phyloP scores from a whole-genome alignment of 116 monocot species.

The Posidonia oceanica region DNA sequence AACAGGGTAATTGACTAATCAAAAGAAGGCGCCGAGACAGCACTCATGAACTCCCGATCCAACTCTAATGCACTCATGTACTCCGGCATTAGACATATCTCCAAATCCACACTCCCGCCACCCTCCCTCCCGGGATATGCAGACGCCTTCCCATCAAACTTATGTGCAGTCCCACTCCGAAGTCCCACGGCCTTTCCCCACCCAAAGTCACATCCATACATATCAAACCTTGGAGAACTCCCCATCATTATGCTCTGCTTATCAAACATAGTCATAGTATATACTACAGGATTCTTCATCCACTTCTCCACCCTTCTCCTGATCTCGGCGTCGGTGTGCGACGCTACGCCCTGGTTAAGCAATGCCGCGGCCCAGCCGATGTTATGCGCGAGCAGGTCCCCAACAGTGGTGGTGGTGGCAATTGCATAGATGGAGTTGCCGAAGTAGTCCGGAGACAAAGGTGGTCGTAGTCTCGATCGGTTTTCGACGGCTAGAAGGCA shows the following conservation, averaged over 20 bases:
- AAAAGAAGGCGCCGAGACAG: constrained; percentile 3
- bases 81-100: constrained; percentile 29
- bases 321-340: constrained; percentile 19
- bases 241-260: constrained; percentile 16
- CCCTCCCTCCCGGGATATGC: constrained; percentile 38
- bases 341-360: constrained; percentile 13
- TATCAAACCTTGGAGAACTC: constrained; percentile 46
- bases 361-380: constrained; percentile 33
- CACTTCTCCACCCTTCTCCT: constrained; percentile 10
- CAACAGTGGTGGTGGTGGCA: constrained; percentile 11
- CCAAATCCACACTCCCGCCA: constrained; percentile 36
- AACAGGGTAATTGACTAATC: not conserved
- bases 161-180: constrained; percentile 38
- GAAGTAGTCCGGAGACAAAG: constrained; percentile 39
- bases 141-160: constrained; percentile 52
- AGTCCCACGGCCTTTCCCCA: constrained; percentile 37
- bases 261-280: constrained; percentile 2
- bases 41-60: constrained; percentile 31
- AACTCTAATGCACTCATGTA: constrained; percentile 20
- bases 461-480: constrained; percentile 35
- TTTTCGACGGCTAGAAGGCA: constrained; percentile 33
- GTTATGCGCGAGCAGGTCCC: constrained; percentile 22
- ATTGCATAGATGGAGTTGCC: constrained; percentile 38
- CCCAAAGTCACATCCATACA: constrained; percentile 53
- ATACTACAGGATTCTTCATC: constrained; percentile 18